These are phyloP conservation scores for Colletotrichum limetticola DNA, from an alignment of 2,329 filamentous ascomycete species.

Conservation along the genomic window DNA sequence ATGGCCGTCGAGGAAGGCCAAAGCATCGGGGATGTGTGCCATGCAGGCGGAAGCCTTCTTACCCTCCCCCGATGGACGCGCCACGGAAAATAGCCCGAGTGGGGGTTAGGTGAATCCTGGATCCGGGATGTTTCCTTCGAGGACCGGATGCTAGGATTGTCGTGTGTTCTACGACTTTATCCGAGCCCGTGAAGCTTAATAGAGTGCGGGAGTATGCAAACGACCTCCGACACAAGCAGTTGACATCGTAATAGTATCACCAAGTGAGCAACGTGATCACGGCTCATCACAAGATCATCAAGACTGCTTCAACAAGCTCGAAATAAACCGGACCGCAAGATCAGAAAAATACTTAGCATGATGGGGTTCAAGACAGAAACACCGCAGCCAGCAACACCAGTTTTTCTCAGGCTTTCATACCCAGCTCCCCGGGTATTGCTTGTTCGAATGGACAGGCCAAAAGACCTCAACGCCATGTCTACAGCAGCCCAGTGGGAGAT, in stretches of 20 bases:
- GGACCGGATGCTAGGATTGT: not conserved
- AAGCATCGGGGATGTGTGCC: not conserved
- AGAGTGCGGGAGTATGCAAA: no score
- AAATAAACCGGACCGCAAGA: no score
- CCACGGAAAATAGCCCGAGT: not conserved
- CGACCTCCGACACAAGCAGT: not conserved
- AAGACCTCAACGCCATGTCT: constrained; percentile 53
- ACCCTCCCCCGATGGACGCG: not conserved
- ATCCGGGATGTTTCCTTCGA: not conserved
- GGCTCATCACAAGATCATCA: no score
- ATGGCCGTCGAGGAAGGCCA: not conserved
- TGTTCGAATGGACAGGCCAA: constrained; percentile 52
- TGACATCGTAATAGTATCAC: not conserved
- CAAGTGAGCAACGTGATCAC: not conserved
- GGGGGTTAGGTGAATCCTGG: not conserved
- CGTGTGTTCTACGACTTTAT: not conserved
- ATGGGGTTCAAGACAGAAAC: constrained; percentile 39
- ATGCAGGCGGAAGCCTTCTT: not conserved
- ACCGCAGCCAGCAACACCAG: constrained; percentile 45
- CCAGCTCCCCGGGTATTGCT: constrained; percentile 52
- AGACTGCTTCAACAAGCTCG: no score
- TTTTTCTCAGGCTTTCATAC: constrained; percentile 49
- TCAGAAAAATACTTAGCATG: no score
- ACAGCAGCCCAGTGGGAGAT: constrained; percentile 53
- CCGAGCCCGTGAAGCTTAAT: not conserved